Base-by-base conservation (phyloP, 805 yeast species). In the Hanseniaspora lachancei region DNA sequence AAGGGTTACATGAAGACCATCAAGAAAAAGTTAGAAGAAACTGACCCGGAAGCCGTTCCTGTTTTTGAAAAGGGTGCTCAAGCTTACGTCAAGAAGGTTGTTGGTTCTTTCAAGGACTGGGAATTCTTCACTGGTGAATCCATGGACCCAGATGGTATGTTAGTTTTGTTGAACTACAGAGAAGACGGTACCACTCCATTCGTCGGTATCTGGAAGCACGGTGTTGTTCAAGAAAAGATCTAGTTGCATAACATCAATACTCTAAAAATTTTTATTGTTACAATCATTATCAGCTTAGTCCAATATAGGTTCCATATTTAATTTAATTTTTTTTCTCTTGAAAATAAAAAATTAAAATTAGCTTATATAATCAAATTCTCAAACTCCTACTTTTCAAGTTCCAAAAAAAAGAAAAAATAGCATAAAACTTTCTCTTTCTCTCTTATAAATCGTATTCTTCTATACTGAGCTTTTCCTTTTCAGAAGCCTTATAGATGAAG, bases 121-220 rank as follows among this genome's bases (percentile, higher is more conserved):
- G 98, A 93, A 72, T 93, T 93, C 82, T 93, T 76, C 89, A 91
- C 96, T 66, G 97, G 98, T 80, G 97, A 91, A 80, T 86, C 96
- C 72, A 93, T 93, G 98, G 97, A 93, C 82, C 98, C 98, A 74
- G 98, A 93, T 76, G 98, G 84, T 66, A 93, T 93, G 98, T 77
- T 93, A 71, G 88, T 89, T 66, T 82, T 93, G 74, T 86, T 93
- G 76, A 93, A 93, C 95, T 93, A 91, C 89, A 95, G 98, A 78
- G 98, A 93, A 80, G 97, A 93, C 73, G 98, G 98, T 79, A 78
- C 82, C 68, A 93, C 98, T 66, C 98, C 98, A 71, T 93, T 72
- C 78, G 93, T 91, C 70, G 88, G 89, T 63, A 83, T 89, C 84
- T 93, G 98, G 98, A 93, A 91, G 80, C 98, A 93, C 77, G 98